phyloP scores from a whole-genome alignment of 805 yeast genomes.

The Metschnikowia picachoensis region DNA sequence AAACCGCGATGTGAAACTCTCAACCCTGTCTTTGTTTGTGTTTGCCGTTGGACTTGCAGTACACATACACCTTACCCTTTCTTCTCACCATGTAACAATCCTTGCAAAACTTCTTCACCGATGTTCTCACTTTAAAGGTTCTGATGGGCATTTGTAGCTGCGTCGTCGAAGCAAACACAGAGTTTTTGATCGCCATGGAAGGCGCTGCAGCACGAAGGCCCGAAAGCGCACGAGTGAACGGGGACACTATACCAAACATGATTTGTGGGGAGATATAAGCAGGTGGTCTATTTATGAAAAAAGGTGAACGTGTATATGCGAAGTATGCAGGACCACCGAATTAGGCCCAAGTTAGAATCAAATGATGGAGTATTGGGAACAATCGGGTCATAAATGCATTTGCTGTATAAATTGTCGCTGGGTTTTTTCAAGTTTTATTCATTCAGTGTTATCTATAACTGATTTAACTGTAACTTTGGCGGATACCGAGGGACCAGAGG shows the following conservation, averaged over 20 bases:
- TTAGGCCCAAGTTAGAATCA: too few species aligned
- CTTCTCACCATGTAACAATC: conserved; percentile 90
- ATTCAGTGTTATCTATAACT: too few species aligned
- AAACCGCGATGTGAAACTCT: not conserved
- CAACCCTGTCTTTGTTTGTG: conserved; percentile 22
- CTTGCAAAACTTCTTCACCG: conserved; percentile 89
- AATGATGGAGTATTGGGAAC: too few species aligned
- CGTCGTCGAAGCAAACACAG: conserved; percentile 11
- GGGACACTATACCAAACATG: conserved; percentile 17
- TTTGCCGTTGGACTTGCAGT: conserved; percentile 87
- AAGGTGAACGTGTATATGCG: not conserved
- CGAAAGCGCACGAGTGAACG: conserved; percentile 14
- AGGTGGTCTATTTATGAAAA: not conserved
- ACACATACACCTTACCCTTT: conserved; percentile 90
- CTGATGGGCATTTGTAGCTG: conserved; percentile 29
- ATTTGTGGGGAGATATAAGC: not conserved
- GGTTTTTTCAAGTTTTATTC: too few species aligned
- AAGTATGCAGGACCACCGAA: not conserved
- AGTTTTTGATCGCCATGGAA: conserved; percentile 10
- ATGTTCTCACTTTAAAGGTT: conserved; percentile 86
- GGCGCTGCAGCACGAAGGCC: conserved; percentile 13
- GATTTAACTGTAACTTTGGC: too few species aligned
- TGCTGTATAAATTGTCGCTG: too few species aligned
- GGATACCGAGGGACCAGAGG: too few species aligned
- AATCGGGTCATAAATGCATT: too few species aligned